These are phyloP conservation scores for Ceratobasidium sp. DNA, from an alignment of 1,284 basidiomycete species.

Conservation along the genomic window DNA sequence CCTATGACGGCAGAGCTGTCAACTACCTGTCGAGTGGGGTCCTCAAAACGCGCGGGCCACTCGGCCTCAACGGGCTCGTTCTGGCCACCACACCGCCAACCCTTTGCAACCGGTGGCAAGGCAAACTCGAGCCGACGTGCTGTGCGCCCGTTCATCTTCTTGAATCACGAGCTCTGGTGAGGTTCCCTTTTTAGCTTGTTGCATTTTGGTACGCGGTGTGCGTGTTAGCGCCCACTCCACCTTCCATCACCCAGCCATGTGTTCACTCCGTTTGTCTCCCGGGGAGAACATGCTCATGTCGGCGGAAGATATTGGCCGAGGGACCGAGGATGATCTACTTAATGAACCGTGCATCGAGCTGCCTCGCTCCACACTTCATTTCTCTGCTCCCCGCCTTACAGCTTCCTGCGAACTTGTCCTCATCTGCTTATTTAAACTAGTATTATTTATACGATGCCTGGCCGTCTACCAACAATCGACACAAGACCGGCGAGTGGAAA, in stretches of 20 bases:
- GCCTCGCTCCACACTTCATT: neutral
- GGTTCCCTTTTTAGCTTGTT: neutral
- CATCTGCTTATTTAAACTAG: constrained; percentile 2
- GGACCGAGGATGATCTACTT: neutral
- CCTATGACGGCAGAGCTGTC: neutral
- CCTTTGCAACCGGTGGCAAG: constrained; percentile 2
- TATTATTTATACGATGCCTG: constrained; percentile 17
- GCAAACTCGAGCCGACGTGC: neutral
- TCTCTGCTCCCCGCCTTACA: neutral
- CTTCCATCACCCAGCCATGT: constrained; percentile 1
- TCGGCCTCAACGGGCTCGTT: neutral
- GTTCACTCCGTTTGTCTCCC: neutral
- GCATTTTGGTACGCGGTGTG: neutral
- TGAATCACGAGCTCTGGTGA: neutral
- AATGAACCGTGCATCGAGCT: neutral
- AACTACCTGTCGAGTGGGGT: neutral
- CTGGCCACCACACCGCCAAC: neutral
- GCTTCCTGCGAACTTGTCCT: neutral
- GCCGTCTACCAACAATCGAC: constrained; percentile 34
- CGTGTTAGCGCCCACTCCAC: neutral
- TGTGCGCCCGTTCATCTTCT: neutral
- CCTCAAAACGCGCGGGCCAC: neutral
- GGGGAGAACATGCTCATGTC: neutral
- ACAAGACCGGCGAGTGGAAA: constrained; percentile 11
- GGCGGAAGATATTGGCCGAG: constrained; percentile 12